Evolutionary conservation across 805 yeast species (phyloP).

Genomic region (Torulaspora quercuum): DNA sequence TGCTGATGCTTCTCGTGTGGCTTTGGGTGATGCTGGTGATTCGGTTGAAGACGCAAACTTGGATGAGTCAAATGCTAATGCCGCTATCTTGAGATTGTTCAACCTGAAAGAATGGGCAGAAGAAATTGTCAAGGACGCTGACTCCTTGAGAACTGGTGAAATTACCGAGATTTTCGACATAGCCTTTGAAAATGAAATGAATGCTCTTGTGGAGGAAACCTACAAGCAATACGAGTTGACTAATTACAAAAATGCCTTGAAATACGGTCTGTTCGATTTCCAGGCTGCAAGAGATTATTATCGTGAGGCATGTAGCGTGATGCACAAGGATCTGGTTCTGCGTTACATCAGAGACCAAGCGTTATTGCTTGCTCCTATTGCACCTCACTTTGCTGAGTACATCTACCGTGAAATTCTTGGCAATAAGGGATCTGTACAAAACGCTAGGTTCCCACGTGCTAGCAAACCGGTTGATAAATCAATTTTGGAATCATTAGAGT

Average conservation of each 20-base stretch:
- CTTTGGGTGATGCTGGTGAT: conserved; percentile 98
- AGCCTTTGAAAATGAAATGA: conserved; percentile 94
- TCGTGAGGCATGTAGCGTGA: conserved; percentile 66
- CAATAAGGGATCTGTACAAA: conserved; percentile 63
- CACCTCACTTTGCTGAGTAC: conserved; percentile 94
- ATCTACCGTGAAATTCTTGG: conserved; percentile 79
- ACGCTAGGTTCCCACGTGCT: conserved; percentile 78
- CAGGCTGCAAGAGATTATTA: conserved; percentile 95
- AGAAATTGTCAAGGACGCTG: conserved; percentile 54
- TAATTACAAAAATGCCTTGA: conserved; percentile 83
- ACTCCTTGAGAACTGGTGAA: conserved; percentile 52
- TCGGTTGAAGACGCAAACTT: conserved; percentile 96
- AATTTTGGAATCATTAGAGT: conserved; percentile 65
- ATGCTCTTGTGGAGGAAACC: conserved; percentile 69
- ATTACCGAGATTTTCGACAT: conserved; percentile 68
- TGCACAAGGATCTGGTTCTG: conserved; percentile 80
- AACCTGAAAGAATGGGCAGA: conserved; percentile 96
- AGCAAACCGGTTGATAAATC: conserved; percentile 59
- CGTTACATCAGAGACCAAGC: conserved; percentile 86
- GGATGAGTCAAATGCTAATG: conserved; percentile 94
- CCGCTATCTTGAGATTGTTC: conserved; percentile 90
- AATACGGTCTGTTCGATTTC: conserved; percentile 87
- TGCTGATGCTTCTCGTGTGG: conserved; percentile 96
- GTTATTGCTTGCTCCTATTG: conserved; percentile 81
- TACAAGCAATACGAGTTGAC: conserved; percentile 67